phyloP scores from a whole-genome alignment of 352 stramenopile species.

The Saprolegnia parasitica region DNA sequence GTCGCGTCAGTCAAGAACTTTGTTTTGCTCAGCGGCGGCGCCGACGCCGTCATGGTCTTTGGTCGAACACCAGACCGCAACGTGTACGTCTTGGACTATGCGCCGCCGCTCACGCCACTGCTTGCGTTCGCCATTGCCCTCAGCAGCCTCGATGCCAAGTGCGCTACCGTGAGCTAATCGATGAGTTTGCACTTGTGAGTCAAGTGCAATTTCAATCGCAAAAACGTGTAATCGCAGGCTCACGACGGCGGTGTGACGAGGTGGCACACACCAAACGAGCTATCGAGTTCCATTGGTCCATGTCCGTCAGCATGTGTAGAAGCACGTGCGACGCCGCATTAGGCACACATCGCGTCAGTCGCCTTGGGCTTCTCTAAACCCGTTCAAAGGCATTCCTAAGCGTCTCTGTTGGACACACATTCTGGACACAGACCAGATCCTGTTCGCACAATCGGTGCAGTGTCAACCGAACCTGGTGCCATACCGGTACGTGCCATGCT shows the following conservation, averaged over 20 bases:
- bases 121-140: slow-evolving; percentile 23
- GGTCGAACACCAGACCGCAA: neutral
- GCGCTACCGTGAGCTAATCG: slow-evolving; percentile 5
- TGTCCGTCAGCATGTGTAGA: neutral
- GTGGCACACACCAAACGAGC: neutral
- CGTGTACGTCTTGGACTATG: slow-evolving; percentile 3
- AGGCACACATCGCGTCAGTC: neutral
- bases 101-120: neutral
- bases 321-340: slow-evolving; percentile 1
- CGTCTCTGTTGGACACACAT: too few relatives aligned
- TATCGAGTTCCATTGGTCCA: too few relatives aligned
- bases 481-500: too few relatives aligned
- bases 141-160: slow-evolving; percentile 13
- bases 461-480: too few relatives aligned
- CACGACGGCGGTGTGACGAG: too few relatives aligned
- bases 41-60: slow-evolving; percentile 14
- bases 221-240: too few relatives aligned
- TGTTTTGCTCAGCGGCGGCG: neutral
- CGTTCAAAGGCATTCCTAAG: too few relatives aligned
- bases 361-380: neutral
- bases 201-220: too few relatives aligned
- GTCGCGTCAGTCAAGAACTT: slow-evolving; percentile 15
- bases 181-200: too few relatives aligned
- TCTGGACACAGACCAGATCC: too few relatives aligned
- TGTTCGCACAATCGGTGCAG: too few relatives aligned